Base-by-base conservation (phyloP, 2,329 filamentous ascomycete genomes). In the Ampelomyces quisqualis region DNA sequence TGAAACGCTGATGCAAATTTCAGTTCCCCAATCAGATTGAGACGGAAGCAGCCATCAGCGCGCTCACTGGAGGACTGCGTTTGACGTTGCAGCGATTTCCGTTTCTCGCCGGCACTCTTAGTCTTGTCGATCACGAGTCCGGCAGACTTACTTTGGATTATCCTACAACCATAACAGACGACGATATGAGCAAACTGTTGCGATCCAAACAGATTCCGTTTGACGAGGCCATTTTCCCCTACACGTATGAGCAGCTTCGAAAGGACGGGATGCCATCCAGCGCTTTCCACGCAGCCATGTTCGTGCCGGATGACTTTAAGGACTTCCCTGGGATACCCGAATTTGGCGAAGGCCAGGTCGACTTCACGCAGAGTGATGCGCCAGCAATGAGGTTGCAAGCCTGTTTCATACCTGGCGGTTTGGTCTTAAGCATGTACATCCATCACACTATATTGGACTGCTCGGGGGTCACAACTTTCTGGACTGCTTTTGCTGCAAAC, bases 351-450 rank as follows among this genome's bases (percentile, higher is more conserved):
- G 63, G 63, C 5, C 49, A 59, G 11, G 51, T 62, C 8, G 43
- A 58, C 28, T 65, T 63, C 18, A 34, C 45, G 2, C 38, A 49
- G 9, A 55, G 49, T 37, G 45, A 57, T 14, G 57, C 55, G 11
- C 65, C 65, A 2, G 64, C 47, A 3, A 57, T 67, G 49, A 52
- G 58, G 20, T 39, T 60, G 1, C 60, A 67, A 33, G 64, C 62
- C 2, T 60, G 53, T 48, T 68, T 68, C 44, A 61, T 67, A 15
- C 58, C 61, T 2, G 63, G 63, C 10, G 65, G 65, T 1, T 58
- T 68, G 7, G 55, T 65, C 2, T 35, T 68, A n/a, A 65, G 60
- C 39, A 58, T 58, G 22, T 67, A 66, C 40, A 51, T 56, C 34
- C 61, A 65, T 17, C 65, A 68, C 40, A 57, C 46, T 4, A 57